phyloP scores from a whole-genome alignment of 2,329 filamentous ascomycete species.

The Fusarium pseudoanthophilum region DNA sequence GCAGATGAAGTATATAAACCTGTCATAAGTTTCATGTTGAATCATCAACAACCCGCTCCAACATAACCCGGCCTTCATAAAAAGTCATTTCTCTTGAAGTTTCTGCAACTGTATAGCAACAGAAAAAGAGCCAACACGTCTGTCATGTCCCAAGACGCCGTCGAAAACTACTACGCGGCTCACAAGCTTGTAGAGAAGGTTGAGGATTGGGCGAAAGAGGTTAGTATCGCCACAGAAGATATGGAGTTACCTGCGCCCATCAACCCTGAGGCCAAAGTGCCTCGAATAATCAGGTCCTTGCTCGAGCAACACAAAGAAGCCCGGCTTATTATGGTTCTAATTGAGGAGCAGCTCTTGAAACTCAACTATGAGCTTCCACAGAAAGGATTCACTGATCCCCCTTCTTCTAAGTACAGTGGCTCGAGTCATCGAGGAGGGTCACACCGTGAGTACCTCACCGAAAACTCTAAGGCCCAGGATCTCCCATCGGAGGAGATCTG shows the following conservation, averaged over 20 bases:
- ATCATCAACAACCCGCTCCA: neutral
- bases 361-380: neutral
- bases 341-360: neutral
- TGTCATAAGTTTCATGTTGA: neutral
- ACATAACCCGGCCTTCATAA: no score
- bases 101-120: neutral
- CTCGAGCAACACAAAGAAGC: neutral
- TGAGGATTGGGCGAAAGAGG: neutral
- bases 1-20: neutral
- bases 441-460: fast-evolving
- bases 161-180: neutral
- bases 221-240: neutral
- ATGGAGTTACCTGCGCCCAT: neutral
- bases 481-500: neutral
- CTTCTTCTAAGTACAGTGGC: neutral
- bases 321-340: neutral
- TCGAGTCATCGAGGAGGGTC: neutral
- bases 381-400: fast-evolving
- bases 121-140: fast-evolving
- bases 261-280: neutral
- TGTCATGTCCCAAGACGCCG: neutral
- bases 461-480: fast-evolving
- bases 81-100: neutral
- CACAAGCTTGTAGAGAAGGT: neutral
- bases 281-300: neutral